Percentiles rank a stretch among this genome's conserved stretches.
phyloP scores from a whole-genome alignment of 2,329 filamentous ascomycete genomes.

The Sporothrix curviconia region DNA sequence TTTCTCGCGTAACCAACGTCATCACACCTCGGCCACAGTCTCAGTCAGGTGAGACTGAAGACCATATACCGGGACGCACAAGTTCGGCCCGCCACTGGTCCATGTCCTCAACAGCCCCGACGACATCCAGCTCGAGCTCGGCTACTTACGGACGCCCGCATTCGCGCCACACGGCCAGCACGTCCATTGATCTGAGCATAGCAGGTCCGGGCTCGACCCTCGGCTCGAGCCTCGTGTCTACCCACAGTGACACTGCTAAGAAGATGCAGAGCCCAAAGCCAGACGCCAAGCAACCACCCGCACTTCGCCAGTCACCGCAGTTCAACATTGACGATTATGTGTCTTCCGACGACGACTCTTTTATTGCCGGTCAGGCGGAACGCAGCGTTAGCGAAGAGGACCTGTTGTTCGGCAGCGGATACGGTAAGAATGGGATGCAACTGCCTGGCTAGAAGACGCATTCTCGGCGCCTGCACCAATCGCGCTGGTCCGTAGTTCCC shows the following conservation, averaged over 20 bases:
- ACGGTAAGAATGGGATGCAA: constrained; percentile 28
- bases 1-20: constrained; percentile 2
- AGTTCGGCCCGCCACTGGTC: constrained; percentile 18
- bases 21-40: neutral
- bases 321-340: constrained; percentile 36
- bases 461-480: constrained; percentile 9
- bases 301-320: constrained; percentile 15
- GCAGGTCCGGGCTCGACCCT: too few relatives aligned
- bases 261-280: neutral
- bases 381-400: constrained; percentile 30
- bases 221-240: neutral
- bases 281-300: neutral
- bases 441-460: constrained; percentile 31
- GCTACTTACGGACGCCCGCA: constrained; percentile 4
- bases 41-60: constrained; percentile 3
- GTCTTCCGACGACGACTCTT: constrained; percentile 33
- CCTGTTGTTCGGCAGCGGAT: constrained; percentile 32
- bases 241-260: constrained; percentile 1
- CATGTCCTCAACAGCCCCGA: constrained; percentile 15
- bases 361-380: constrained; percentile 20
- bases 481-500: neutral
- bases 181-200: constrained; percentile 19
- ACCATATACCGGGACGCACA: neutral
- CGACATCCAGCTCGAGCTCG: constrained; percentile 15
- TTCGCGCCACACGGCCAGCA: constrained; percentile 20